Evolutionary conservation across 164 flowering plant species (phyloP).

Genomic region (Warburgia ugandensis): DNA sequence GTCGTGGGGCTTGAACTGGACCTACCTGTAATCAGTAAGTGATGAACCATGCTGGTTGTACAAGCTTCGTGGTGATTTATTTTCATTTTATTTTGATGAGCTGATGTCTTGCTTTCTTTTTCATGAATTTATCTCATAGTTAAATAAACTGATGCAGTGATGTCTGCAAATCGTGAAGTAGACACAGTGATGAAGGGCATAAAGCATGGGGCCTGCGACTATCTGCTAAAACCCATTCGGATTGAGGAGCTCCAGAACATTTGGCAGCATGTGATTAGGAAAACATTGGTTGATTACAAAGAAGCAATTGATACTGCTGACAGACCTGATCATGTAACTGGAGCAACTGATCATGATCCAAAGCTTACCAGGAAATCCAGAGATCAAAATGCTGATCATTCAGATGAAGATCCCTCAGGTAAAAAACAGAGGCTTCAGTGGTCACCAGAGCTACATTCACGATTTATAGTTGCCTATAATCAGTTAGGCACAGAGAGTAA

Average conservation of each 20-base stretch:
- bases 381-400: slow-evolving; percentile 1
- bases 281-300: slow-evolving; percentile 6
- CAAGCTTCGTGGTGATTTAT: neutral
- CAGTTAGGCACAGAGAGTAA: slow-evolving; percentile 25
- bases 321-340: neutral
- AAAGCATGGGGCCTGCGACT: slow-evolving; percentile 32
- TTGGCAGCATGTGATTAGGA: slow-evolving; percentile 41
- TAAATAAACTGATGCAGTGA: slow-evolving; percentile 20
- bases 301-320: slow-evolving; percentile 1
- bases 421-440: slow-evolving; percentile 26
- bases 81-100: no score
- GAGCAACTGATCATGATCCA: neutral
- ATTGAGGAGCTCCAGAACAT: slow-evolving; percentile 29
- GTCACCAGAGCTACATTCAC: slow-evolving; percentile 18
- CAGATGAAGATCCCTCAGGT: slow-evolving; percentile 6
- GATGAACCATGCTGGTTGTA: neutral
- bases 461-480: slow-evolving; percentile 22
- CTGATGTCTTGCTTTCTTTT: neutral
- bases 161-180: slow-evolving; percentile 19
- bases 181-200: slow-evolving; percentile 31
- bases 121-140: neutral
- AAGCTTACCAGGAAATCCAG: slow-evolving; percentile 4
- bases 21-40: slow-evolving; percentile 43
- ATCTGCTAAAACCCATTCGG: slow-evolving; percentile 29
- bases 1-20: slow-evolving; percentile 41